Conservation (phyloP, 192 early-diverging fungal species). For the Rhizophagus sp. region DNA sequence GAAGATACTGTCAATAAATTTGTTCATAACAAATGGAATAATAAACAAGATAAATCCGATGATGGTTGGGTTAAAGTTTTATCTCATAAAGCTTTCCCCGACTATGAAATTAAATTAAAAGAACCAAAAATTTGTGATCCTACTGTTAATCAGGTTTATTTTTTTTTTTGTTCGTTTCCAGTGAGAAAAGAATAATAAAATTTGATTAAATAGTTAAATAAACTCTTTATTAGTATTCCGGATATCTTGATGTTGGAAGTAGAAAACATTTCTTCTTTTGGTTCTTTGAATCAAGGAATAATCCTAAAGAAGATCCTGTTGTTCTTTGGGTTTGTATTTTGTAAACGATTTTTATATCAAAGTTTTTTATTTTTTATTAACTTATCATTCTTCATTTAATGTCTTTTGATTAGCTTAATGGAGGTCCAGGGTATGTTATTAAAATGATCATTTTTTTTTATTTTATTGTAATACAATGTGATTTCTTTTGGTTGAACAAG, state of each 20-base stretch:
- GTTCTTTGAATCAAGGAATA: conserved; percentile 93
- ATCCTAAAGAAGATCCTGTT: conserved; percentile 73
- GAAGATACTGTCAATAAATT: not conserved
- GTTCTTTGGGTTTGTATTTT: conserved; percentile 54
- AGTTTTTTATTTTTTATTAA: too few species aligned
- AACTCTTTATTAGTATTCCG: conserved; percentile 60
- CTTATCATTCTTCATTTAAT: not conserved
- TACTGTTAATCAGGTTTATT: conserved; percentile 79
- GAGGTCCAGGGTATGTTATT: conserved; percentile 64
- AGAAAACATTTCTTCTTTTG: conserved; percentile 91
- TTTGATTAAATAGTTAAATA: not conserved
- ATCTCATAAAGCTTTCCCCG: conserved; percentile 64
- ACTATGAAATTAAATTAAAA: conserved; percentile 75
- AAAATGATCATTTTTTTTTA: not conserved
- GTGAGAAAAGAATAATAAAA: not conserved
- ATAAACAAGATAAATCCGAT: not conserved
- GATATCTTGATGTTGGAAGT: conserved; percentile 68
- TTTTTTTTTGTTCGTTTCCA: too few species aligned
- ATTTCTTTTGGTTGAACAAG: too few species aligned
- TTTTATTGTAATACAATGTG: too few species aligned
- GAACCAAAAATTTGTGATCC: conserved; percentile 82
- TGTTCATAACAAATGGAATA: not conserved
- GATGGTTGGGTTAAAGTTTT: conserved; percentile 37
- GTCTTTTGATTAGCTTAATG: conserved; percentile 58
- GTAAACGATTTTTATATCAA: not conserved